phyloP scores from a whole-genome alignment of 495 filamentous ascomycete genomes.

The Evernia prunastri region DNA sequence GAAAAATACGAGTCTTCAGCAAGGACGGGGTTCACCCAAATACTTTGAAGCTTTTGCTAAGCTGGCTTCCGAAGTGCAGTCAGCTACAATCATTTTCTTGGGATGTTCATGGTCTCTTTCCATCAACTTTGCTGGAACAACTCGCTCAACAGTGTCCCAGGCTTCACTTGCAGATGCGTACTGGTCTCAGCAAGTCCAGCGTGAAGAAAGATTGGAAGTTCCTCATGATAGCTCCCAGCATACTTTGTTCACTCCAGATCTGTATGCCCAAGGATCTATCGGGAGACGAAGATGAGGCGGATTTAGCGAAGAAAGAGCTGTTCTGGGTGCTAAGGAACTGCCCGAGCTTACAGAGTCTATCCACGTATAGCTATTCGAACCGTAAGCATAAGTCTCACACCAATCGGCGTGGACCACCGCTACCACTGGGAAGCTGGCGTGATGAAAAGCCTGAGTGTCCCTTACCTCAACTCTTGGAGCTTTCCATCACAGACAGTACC shows the following conservation, averaged over 20 bases:
- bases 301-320: background rate
- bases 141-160: background rate
- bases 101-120: background rate
- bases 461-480: background rate
- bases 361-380: background rate
- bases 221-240: background rate
- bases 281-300: too few relatives aligned
- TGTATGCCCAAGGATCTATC: background rate
- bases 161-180: background rate
- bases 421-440: background rate
- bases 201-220: background rate
- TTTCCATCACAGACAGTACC: background rate
- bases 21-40: background rate
- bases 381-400: too few relatives aligned
- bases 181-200: too few relatives aligned
- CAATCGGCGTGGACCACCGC: background rate
- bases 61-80: background rate
- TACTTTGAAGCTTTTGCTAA: background rate
- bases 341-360: background rate
- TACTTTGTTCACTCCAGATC: background rate
- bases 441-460: background rate
- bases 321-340: background rate
- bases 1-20: background rate
- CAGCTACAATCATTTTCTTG: background rate
- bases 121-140: background rate